Evolutionary conservation across 202 grass and related monocot species (phyloP).

Genomic region (Zoysia matrella): DNA sequence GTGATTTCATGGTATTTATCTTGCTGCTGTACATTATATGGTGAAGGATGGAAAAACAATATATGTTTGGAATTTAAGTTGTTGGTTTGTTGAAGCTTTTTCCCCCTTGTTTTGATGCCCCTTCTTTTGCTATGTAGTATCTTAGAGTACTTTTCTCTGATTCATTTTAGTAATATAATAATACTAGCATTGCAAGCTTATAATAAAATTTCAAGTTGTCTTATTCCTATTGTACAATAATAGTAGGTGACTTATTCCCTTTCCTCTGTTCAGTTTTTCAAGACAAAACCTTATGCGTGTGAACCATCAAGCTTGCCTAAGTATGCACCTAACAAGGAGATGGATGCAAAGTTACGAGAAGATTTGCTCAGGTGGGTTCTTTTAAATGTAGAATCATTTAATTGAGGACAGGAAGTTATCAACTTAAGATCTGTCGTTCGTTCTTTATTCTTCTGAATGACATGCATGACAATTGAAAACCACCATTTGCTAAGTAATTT

Average conservation of each 20-base stretch:
- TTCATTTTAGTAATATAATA: neutral
- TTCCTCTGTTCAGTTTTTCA: slow-evolving; percentile 78
- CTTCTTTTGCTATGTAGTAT: slow-evolving; percentile 22
- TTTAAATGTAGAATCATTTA: slow-evolving; percentile 22
- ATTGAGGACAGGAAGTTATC: slow-evolving; percentile 1
- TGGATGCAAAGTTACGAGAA: slow-evolving; percentile 90
- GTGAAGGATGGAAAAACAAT: neutral
- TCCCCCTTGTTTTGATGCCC: neutral
- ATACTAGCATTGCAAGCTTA: neutral
- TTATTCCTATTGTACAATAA: no score
- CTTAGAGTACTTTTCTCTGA: neutral
- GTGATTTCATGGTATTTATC: neutral
- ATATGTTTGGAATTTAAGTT: slow-evolving; percentile 11
- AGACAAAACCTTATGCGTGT: slow-evolving; percentile 82
- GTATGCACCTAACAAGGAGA: slow-evolving; percentile 94
- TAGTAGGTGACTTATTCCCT: neutral
- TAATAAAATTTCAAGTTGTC: neutral
- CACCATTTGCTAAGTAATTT: neutral
- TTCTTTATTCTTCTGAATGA: slow-evolving; percentile 20
- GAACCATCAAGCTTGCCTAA: slow-evolving; percentile 89
- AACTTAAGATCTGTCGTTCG: slow-evolving; percentile 12
- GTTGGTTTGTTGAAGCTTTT: neutral
- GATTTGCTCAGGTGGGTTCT: slow-evolving; percentile 66
- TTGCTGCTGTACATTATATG: slow-evolving; percentile 15
- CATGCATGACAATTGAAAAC: neutral